A percentile compares a stretch with the other conserved stretches of the same genome.
phyloP scores from a whole-genome alignment of 345 rosid species.

The Camelina hispida region DNA sequence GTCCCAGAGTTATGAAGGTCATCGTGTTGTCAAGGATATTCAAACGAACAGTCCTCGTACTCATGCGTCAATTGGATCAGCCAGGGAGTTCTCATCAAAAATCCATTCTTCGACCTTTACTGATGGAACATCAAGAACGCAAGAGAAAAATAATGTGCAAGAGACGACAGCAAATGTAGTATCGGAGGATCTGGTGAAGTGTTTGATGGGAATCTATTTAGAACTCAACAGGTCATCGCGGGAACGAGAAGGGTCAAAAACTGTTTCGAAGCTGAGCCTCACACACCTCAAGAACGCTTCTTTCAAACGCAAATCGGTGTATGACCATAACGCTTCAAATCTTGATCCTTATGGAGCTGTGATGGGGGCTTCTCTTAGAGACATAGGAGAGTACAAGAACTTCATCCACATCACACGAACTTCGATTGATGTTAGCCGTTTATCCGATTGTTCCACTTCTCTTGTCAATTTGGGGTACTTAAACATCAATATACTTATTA shows the following conservation, averaged over 20 bases:
- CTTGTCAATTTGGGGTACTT: conserved; percentile 46
- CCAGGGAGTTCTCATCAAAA: conserved; percentile 57
- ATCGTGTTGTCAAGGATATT: conserved; percentile 44
- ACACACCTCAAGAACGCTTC: conserved; percentile 44
- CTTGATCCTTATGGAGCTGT: conserved; percentile 79
- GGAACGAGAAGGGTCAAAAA: conserved; percentile 50
- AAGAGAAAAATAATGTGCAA: conserved; percentile 25
- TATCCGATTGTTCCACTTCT: conserved; percentile 51
- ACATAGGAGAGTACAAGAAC: conserved; percentile 82
- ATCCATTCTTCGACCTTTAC: conserved; percentile 50
- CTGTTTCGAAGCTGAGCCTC: conserved; percentile 61
- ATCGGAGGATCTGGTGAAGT: conserved; percentile 73
- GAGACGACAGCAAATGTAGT: conserved; percentile 58
- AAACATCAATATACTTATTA: background rate
- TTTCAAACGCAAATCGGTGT: conserved; percentile 48
- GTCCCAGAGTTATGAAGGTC: conserved; percentile 54
- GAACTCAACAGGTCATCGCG: conserved; percentile 59
- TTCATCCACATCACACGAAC: conserved; percentile 72
- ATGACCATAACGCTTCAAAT: conserved; percentile 53
- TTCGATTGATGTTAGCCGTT: conserved; percentile 59
- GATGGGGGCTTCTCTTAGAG: conserved; percentile 65
- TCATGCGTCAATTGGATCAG: conserved; percentile 66
- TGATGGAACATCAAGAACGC: conserved; percentile 47
- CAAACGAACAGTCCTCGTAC: conserved; percentile 54
- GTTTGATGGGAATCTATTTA: conserved; percentile 70